phyloP scores from a whole-genome alignment of 441 rosid genomes.

The Omphalea diandra region DNA sequence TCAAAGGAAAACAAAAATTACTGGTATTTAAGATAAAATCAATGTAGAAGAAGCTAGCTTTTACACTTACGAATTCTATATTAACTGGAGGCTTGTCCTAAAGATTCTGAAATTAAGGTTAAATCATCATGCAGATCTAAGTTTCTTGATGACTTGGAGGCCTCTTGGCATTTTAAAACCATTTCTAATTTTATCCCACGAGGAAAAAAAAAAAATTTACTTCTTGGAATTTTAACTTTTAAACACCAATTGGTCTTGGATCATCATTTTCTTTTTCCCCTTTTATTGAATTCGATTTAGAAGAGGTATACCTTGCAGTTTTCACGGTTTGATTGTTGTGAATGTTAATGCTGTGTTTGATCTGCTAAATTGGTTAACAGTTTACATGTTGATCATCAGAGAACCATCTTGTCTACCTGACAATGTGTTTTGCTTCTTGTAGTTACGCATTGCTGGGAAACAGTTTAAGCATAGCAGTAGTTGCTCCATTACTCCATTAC shows the following conservation, averaged over 20 bases:
- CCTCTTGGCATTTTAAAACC: neutral
- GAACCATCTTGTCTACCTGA: neutral
- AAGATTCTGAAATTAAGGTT: neutral
- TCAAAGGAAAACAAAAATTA: neutral
- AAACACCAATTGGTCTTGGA: too few relatives aligned
- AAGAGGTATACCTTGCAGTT: neutral
- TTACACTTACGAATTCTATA: neutral
- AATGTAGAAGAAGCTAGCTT: neutral
- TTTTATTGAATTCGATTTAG: too few relatives aligned
- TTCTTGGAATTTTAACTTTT: too few relatives aligned
- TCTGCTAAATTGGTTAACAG: neutral
- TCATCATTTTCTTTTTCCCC: too few relatives aligned
- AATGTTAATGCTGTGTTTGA: neutral
- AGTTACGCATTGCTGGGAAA: slow-evolving; percentile 94
- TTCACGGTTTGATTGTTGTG: neutral
- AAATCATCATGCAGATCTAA: neutral
- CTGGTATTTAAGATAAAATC: neutral
- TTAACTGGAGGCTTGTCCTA: neutral
- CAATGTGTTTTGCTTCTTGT: slow-evolving; percentile 23
- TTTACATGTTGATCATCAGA: neutral
- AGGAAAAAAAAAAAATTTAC: too few relatives aligned
- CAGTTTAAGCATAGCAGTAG: slow-evolving; percentile 87
- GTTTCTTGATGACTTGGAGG: slow-evolving; percentile 3
- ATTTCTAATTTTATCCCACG: neutral
- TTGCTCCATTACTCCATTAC: slow-evolving; percentile 72